phyloP scores from a whole-genome alignment of 352 stramenopile genomes.

The Aphanomyces cochlioides region DNA sequence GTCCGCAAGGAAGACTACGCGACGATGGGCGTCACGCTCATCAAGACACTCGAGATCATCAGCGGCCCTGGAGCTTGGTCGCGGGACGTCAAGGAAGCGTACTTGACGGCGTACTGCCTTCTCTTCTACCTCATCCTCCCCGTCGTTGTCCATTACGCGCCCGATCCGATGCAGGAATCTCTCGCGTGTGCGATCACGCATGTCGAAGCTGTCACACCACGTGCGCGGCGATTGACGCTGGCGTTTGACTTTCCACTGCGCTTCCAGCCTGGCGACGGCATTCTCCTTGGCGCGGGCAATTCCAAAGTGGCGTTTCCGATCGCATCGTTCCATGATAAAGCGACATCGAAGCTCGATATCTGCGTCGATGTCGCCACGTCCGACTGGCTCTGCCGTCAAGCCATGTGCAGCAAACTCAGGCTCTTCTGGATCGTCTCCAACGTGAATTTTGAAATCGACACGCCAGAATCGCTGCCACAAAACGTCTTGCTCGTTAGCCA shows the following conservation, averaged over 20 bases:
- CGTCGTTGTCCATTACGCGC: constrained; percentile 21
- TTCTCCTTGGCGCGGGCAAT: constrained; percentile 7
- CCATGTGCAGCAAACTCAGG: neutral
- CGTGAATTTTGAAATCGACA: constrained; percentile 23
- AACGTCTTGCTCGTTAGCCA: constrained; percentile 20
- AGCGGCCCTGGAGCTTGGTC: constrained; percentile 18
- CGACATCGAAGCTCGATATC: neutral
- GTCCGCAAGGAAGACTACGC: constrained; percentile 14
- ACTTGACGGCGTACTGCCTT: constrained; percentile 28
- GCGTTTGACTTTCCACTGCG: constrained; percentile 12
- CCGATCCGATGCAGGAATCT: neutral
- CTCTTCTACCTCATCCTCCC: constrained; percentile 28
- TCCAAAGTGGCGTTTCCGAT: constrained; percentile 12
- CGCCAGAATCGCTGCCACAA: neutral
- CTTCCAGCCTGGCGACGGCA: constrained; percentile 13
- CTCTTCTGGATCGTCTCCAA: constrained; percentile 23
- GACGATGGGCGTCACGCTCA: constrained; percentile 12
- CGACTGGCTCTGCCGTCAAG: neutral
- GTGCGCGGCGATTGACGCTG: neutral
- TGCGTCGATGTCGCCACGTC: neutral
- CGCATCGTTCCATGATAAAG: neutral
- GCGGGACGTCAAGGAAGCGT: constrained; percentile 19
- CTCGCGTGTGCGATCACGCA: constrained; percentile 6
- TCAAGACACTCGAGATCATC: constrained; percentile 29
- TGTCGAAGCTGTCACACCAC: neutral